phyloP scores from a whole-genome alignment of 148 eudicot species.

The Cornus controversa region DNA sequence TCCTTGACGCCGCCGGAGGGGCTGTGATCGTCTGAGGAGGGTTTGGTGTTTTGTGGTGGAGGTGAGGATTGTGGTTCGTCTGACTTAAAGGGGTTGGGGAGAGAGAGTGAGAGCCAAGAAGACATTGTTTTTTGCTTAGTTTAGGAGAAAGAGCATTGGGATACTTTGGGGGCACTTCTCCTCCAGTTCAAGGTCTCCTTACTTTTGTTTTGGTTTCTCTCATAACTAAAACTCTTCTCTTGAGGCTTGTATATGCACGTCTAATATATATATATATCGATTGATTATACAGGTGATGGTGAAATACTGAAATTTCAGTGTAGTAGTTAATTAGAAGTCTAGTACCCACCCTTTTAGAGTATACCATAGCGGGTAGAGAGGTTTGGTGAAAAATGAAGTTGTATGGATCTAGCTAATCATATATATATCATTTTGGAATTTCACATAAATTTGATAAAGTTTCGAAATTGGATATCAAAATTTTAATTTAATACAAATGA shows the following conservation, averaged over 20 bases:
- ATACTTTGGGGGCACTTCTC: neutral
- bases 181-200: neutral
- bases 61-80: constrained; percentile 16
- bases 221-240: neutral
- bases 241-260: neutral
- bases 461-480: no score
- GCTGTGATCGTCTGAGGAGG: neutral
- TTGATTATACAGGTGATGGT: no score
- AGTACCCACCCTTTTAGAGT: no score
- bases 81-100: constrained; percentile 59
- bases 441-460: no score
- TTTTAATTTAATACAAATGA: no score
- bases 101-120: constrained; percentile 29
- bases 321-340: no score
- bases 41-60: neutral
- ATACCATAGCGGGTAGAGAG: no score
- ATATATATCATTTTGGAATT: no score
- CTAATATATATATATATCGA: no score
- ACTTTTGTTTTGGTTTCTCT: neutral
- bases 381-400: no score
- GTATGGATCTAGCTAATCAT: no score
- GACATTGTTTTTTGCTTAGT: constrained; percentile 15
- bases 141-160: constrained; percentile 10
- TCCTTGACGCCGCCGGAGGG: constrained; percentile 32
- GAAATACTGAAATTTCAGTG: no score